phyloP scores from a whole-genome alignment of 306 rosid genomes.

The Canavalia ensiformis region DNA sequence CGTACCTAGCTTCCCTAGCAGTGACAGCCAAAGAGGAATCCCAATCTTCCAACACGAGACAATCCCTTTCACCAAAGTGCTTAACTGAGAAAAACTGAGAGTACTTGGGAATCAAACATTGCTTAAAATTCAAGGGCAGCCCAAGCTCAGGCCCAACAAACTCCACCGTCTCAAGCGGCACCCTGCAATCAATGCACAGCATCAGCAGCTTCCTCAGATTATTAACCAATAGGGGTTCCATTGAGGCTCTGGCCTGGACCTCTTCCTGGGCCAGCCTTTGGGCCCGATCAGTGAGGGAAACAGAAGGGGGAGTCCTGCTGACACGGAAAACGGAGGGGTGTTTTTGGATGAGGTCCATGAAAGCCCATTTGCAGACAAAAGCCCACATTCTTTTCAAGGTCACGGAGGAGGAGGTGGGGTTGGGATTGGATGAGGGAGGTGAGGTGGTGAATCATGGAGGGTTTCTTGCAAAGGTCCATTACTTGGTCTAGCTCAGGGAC shows the following conservation, averaged over 20 bases:
- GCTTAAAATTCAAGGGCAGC: slow-evolving; percentile 60
- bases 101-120: slow-evolving; percentile 59
- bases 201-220: slow-evolving; percentile 76
- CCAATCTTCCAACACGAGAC: slow-evolving; percentile 81
- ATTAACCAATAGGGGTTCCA: slow-evolving; percentile 81
- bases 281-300: slow-evolving; percentile 68
- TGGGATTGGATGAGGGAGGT: slow-evolving; percentile 75
- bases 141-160: slow-evolving; percentile 71
- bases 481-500: slow-evolving; percentile 75
- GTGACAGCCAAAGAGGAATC: slow-evolving; percentile 75
- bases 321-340: slow-evolving; percentile 76
- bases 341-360: slow-evolving; percentile 77
- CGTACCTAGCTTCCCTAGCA: slow-evolving; percentile 61
- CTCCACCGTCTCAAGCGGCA: slow-evolving; percentile 69
- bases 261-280: slow-evolving; percentile 62
- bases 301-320: slow-evolving; percentile 62
- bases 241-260: slow-evolving; percentile 53
- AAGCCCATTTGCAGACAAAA: slow-evolving; percentile 88
- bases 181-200: slow-evolving; percentile 74
- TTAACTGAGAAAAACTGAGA: slow-evolving; percentile 70
- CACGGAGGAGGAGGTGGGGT: slow-evolving; percentile 55
- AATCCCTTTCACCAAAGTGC: slow-evolving; percentile 58
- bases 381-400: slow-evolving; percentile 89
- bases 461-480: slow-evolving; percentile 86
- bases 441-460: slow-evolving; percentile 70